Evolutionary conservation across 2,329 filamentous ascomycete genomes (phyloP).

Genomic region (Xylariaceae sp.): DNA sequence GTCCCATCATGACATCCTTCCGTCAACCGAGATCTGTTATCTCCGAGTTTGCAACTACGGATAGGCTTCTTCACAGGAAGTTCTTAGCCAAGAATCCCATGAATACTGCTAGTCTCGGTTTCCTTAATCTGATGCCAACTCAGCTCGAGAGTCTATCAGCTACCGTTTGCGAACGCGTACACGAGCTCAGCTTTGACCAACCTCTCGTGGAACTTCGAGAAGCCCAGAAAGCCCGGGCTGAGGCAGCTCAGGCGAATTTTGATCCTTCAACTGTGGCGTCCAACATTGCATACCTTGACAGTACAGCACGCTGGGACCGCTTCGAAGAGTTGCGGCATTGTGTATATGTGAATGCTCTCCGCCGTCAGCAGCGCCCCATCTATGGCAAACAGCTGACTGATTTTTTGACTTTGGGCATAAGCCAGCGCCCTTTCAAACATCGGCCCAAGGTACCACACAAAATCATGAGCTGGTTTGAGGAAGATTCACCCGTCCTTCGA

Average conservation of each 20-base stretch:
- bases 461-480: constrained; percentile 76
- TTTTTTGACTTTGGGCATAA: constrained; percentile 68
- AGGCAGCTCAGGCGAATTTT: constrained; percentile 59
- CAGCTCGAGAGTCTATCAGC: constrained; percentile 70
- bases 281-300: constrained; percentile 75
- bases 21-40: constrained; percentile 83
- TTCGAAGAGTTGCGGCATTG: constrained; percentile 82
- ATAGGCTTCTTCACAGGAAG: constrained; percentile 70
- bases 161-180: constrained; percentile 58
- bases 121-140: constrained; percentile 79
- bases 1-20: constrained; percentile 96
- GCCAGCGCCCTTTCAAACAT: constrained; percentile 63
- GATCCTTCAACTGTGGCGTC: constrained; percentile 72
- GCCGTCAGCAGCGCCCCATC: constrained; percentile 79
- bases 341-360: constrained; percentile 79
- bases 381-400: constrained; percentile 84
- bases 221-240: constrained; percentile 67
- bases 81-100: constrained; percentile 68
- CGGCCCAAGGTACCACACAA: constrained; percentile 66
- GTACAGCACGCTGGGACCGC: constrained; percentile 68
- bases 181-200: constrained; percentile 72
- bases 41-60: constrained; percentile 75
- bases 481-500: constrained; percentile 67
- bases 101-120: constrained; percentile 71
- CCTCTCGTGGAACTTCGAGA: constrained; percentile 74